Percentiles rank a stretch among this genome's conserved stretches.
These are phyloP conservation scores for Sporothrix protearum DNA, from an alignment of 2,329 filamentous ascomycete species.

Conservation along the genomic window DNA sequence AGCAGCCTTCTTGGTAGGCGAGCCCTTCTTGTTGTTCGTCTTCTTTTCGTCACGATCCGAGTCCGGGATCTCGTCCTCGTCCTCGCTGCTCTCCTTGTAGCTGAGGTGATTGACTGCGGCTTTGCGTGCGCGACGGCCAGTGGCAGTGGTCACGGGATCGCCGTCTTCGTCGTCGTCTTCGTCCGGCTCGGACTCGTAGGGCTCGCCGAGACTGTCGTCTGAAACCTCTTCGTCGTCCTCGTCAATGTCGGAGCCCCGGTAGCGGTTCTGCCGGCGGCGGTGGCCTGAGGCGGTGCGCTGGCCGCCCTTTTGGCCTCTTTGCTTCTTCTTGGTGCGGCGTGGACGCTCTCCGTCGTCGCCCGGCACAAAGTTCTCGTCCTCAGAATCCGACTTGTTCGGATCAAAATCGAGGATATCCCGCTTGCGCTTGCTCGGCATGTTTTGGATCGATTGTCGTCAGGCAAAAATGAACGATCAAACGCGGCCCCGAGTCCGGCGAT, in stretches of 20 bases:
- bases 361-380: constrained; percentile 64
- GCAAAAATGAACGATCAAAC: neutral
- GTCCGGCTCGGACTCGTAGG: constrained; percentile 45
- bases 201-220: constrained; percentile 51
- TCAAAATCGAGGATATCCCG: constrained; percentile 57
- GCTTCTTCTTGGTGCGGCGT: constrained; percentile 40
- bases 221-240: constrained; percentile 56
- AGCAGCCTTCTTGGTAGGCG: neutral
- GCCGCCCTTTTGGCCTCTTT: constrained; percentile 33
- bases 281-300: constrained; percentile 21
- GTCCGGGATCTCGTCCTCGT: constrained; percentile 38
- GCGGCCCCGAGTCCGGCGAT: neutral
- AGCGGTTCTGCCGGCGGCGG: constrained; percentile 39
- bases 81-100: constrained; percentile 47
- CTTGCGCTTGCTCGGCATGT: constrained; percentile 55
- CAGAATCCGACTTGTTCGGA: constrained; percentile 62
- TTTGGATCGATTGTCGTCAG: constrained; percentile 23
- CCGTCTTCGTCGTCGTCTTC: constrained; percentile 39
- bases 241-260: constrained; percentile 60
- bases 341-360: constrained; percentile 43
- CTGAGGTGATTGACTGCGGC: constrained; percentile 43
- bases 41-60: constrained; percentile 39
- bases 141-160: constrained; percentile 39
- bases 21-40: constrained; percentile 38
- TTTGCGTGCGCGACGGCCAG: constrained; percentile 46